Percentiles rank a stretch among this genome's conserved stretches.
Conservation (phyloP, 2,329 filamentous ascomycete species). For the Grosmannia huntii region DNA sequence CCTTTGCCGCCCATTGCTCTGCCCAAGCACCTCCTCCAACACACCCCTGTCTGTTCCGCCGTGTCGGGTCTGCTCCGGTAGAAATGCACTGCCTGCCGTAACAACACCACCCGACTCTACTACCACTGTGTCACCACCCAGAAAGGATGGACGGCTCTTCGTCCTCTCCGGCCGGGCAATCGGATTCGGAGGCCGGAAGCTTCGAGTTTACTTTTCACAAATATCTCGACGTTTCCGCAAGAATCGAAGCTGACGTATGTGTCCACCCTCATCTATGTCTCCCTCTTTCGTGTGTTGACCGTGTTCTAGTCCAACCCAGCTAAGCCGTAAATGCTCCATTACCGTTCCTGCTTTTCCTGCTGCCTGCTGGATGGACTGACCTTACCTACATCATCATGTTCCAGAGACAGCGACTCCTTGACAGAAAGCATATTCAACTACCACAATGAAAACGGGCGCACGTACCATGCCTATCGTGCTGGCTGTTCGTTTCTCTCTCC, state of each 20-base stretch:
- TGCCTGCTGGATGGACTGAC: background rate
- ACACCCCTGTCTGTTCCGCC: background rate
- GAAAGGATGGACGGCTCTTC: background rate
- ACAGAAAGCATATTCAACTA: conserved; percentile 19
- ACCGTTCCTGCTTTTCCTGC: background rate
- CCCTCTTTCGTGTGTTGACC: background rate
- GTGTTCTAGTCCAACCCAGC: background rate
- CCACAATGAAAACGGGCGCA: conserved; percentile 19
- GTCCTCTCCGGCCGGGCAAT: background rate
- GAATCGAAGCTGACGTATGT: conserved; percentile 14
- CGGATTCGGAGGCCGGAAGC: background rate
- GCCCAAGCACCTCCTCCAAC: background rate
- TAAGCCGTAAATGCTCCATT: background rate
- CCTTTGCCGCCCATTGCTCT: background rate
- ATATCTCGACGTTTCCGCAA: conserved; percentile 12
- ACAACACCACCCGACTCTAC: background rate
- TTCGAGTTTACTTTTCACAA: conserved; percentile 17
- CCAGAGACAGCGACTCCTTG: conserved; percentile 16
- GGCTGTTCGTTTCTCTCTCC: conserved; percentile 15
- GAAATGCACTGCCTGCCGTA: background rate
- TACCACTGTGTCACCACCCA: background rate
- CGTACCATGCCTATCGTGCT: conserved; percentile 20
- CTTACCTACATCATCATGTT: background rate
- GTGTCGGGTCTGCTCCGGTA: background rate
- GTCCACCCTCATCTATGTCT: background rate